phyloP scores from a whole-genome alignment of 2,329 filamentous ascomycete genomes.

The Madurella fahalii region DNA sequence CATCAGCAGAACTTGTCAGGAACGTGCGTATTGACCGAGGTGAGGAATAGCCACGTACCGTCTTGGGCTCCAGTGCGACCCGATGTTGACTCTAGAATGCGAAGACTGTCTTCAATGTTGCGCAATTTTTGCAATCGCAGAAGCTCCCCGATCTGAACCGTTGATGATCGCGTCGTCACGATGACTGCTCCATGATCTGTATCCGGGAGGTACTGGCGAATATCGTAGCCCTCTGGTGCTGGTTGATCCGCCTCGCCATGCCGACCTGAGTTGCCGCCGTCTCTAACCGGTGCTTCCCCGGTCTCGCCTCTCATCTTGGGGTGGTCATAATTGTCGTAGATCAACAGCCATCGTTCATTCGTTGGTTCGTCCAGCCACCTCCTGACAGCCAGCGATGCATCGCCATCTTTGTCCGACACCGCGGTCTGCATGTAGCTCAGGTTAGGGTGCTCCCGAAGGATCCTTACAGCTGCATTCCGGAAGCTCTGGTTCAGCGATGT shows the following conservation, averaged over 20 bases:
- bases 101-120: too few relatives aligned
- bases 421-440: slow-evolving; percentile 24
- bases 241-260: too few relatives aligned
- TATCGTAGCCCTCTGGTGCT: background rate
- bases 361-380: slow-evolving; percentile 33
- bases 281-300: too few relatives aligned
- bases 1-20: too few relatives aligned
- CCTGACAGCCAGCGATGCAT: slow-evolving; percentile 30
- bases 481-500: slow-evolving; percentile 36
- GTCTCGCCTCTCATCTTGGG: slow-evolving; percentile 26
- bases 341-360: slow-evolving; percentile 37
- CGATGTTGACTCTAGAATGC: too few relatives aligned
- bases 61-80: too few relatives aligned
- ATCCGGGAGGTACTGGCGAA: slow-evolving; percentile 4
- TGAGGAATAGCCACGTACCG: background rate
- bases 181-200: background rate
- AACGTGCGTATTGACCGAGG: too few relatives aligned
- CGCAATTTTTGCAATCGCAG: too few relatives aligned
- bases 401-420: slow-evolving; percentile 13
- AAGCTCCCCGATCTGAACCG: too few relatives aligned
- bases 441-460: slow-evolving; percentile 28
- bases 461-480: slow-evolving; percentile 26
- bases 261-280: too few relatives aligned
- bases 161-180: background rate
- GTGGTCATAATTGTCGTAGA: slow-evolving; percentile 42